These are phyloP conservation scores for Aspergillus kassunensis DNA, from an alignment of 495 filamentous ascomycete genomes.

Conservation along the genomic window DNA sequence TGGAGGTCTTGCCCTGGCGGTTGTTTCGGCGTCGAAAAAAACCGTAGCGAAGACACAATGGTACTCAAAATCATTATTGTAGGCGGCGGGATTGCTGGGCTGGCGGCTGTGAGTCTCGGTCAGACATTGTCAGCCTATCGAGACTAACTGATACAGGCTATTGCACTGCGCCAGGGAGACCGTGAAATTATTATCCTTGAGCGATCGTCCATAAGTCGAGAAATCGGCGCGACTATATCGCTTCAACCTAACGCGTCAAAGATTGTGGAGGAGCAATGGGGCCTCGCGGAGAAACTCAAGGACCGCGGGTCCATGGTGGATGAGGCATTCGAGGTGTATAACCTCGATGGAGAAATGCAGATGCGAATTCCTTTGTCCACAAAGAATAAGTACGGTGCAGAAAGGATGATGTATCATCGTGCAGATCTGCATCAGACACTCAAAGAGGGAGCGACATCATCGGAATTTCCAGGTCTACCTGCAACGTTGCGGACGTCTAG, in stretches of 20 bases:
- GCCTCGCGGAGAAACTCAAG: conserved; percentile 9
- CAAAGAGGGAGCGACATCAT: conserved; percentile 14
- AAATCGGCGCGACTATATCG: conserved; percentile 13
- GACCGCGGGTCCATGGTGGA: conserved; percentile 23
- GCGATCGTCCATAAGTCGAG: conserved; percentile 2
- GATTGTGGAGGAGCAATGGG: conserved; percentile 24
- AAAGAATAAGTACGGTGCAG: conserved; percentile 21
- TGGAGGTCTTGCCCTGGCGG: no score
- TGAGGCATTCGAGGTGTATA: conserved; percentile 28
- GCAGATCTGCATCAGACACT: conserved; percentile 26
- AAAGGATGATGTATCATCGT: conserved; percentile 27
- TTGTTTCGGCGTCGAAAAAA: no score
- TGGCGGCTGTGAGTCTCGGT: conserved; percentile 12
- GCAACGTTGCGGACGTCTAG: conserved; percentile 14
- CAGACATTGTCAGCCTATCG: conserved; percentile 4
- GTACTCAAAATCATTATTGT: conserved; percentile 14
- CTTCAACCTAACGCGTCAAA: conserved; percentile 26
- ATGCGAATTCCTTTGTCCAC: conserved; percentile 19
- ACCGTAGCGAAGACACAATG: neutral
- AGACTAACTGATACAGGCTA: conserved; percentile 3
- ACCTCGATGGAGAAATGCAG: conserved; percentile 19
- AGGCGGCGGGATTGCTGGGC: no score
- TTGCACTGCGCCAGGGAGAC: conserved; percentile 7
- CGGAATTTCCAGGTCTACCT: conserved; percentile 15
- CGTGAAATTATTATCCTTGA: conserved; percentile 9